Base-by-base conservation (phyloP, 1,284 basidiomycete species). In the Trametes versicolor region DNA sequence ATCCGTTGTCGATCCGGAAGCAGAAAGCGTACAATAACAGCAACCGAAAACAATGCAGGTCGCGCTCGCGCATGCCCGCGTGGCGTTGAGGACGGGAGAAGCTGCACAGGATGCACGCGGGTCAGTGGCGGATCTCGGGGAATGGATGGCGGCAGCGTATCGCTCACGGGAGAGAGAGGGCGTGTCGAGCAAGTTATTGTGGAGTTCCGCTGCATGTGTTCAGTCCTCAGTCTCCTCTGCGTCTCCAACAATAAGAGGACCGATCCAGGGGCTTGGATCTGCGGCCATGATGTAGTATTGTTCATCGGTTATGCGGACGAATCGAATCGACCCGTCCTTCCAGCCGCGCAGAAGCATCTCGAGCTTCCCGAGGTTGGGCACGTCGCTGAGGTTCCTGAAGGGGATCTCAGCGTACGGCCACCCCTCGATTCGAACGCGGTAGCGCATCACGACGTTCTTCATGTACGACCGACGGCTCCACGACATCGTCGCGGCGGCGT, bases 381-480 rank as follows among this genome's bases (percentile, higher is more conserved):
- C 73, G 65, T 76, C 74, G 71, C 74, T 76, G 52, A 77, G 72
- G 66, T 77, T 77, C 60, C 71, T 66, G 68, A 77, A 77, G 15
- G 74, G 74, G 47, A 77, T 72, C 60, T 77, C 74, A 27, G 60
- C 58, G 53, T 73, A 63, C 45, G 76, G 75, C 76, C 75, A 76
- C 29, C 75, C 75, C 51, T 72, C 72, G 66, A 77, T 74, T 61
- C 73, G 66, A 41, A 77, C 74, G 60, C 67, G 71, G 58, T 76
- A 76, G 61, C 73, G 72, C 51, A 63, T 65, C 39, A 76, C 75
- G 62, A 77, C 71, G 67, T 76, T 74, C 58, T 73, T 75, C 74
- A 74, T 74, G 66, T 75, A 76, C 51, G 73, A 70, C 63, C 60
- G 62, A 17, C 68, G 65, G 49, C 74, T 73, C 73, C 73, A 77